phyloP scores from a whole-genome alignment of 352 stramenopile species.

The Globisporangium recalcitrans region DNA sequence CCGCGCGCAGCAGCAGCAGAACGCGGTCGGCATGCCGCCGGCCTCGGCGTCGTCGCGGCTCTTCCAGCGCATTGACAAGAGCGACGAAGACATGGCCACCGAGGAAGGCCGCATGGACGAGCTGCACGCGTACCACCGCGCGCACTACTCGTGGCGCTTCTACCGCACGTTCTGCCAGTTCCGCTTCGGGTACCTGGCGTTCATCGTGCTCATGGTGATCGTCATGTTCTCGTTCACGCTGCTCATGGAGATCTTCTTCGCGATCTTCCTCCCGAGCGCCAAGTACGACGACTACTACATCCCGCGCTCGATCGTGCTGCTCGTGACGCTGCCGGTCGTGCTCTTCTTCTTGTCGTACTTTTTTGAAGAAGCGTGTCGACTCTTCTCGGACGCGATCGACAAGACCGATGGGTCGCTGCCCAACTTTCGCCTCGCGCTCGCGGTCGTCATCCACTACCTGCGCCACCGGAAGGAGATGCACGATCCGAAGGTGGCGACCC shows the following conservation, averaged over 20 bases:
- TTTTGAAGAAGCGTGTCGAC: constrained; percentile 61
- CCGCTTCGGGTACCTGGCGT: constrained; percentile 72
- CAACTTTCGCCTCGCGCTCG: constrained; percentile 73
- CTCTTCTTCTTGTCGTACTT: constrained; percentile 79
- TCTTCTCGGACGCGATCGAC: constrained; percentile 73
- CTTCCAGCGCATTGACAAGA: constrained; percentile 21
- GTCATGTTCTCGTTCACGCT: constrained; percentile 82
- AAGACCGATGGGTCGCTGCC: constrained; percentile 62
- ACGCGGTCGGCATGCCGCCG: constrained; percentile 1
- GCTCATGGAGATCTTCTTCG: constrained; percentile 85
- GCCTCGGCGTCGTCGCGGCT: constrained; percentile 9
- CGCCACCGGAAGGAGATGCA: constrained; percentile 61
- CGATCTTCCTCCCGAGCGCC: constrained; percentile 74
- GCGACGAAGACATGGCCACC: constrained; percentile 43
- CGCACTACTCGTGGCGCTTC: constrained; percentile 47
- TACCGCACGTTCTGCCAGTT: constrained; percentile 74
- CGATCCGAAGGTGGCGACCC: constrained; percentile 8
- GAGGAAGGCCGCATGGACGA: constrained; percentile 48
- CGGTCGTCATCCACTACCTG: constrained; percentile 75
- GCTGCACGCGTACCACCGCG: constrained; percentile 40
- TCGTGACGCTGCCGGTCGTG: constrained; percentile 53
- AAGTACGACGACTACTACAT: constrained; percentile 68
- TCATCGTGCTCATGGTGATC: constrained; percentile 80
- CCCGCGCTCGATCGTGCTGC: constrained; percentile 44
- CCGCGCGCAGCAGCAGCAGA: not conserved